phyloP scores from a whole-genome alignment of 148 eudicot species.

The Agrostemma githago region DNA sequence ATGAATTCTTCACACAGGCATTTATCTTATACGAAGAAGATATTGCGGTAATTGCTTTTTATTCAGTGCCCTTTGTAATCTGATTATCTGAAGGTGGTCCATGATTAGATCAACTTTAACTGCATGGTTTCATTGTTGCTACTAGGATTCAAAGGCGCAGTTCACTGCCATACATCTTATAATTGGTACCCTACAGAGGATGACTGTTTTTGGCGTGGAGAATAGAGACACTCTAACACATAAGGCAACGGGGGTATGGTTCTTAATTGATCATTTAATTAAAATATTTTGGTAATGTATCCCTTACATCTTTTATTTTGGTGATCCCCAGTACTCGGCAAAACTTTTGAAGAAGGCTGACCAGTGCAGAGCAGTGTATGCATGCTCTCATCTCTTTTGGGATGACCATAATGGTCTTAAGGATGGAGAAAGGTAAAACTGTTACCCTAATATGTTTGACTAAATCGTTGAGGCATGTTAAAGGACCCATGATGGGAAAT shows the following conservation, averaged over 20 bases:
- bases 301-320: constrained; percentile 1
- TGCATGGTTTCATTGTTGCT: constrained; percentile 7
- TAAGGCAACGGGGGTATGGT: constrained; percentile 94
- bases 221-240: constrained; percentile 94
- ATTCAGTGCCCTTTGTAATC: neutral
- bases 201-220: constrained; percentile 89
- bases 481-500: neutral
- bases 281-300: neutral
- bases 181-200: constrained; percentile 92
- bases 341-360: constrained; percentile 96
- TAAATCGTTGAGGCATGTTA: neutral
- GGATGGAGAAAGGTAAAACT: constrained; percentile 90
- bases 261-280: neutral
- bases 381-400: constrained; percentile 99
- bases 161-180: constrained; percentile 96
- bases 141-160: constrained; percentile 96
- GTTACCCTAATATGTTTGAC: neutral
- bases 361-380: constrained; percentile 99
- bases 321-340: constrained; percentile 75
- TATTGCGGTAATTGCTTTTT: constrained; percentile 61
- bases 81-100: neutral
- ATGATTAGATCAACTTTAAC: neutral
- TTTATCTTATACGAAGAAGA: constrained; percentile 95
- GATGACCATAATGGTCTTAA: constrained; percentile 92
- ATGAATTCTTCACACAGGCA: constrained; percentile 94